phyloP scores from a whole-genome alignment of 352 stramenopile species.

The Phytophthora ohioensis region DNA sequence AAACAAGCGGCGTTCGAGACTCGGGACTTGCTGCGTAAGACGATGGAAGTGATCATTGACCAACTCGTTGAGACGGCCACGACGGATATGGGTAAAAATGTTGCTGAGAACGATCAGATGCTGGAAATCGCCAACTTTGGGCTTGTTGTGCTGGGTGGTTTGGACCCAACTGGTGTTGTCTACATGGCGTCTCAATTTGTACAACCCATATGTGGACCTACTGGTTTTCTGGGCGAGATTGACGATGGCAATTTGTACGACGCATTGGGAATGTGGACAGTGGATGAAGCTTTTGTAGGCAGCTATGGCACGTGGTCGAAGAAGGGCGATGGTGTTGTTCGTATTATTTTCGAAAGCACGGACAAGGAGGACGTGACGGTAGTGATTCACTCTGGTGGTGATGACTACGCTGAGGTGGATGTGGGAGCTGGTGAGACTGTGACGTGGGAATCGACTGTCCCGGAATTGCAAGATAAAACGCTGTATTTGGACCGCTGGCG shows the following conservation, averaged over 20 bases:
- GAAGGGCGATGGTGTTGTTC: conserved; percentile 40
- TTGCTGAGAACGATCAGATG: conserved; percentile 42
- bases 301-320: conserved; percentile 55
- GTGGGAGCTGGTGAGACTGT: conserved; percentile 44
- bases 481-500: conserved; percentile 67
- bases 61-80: conserved; percentile 23
- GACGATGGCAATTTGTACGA: conserved; percentile 50
- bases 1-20: conserved; percentile 27
- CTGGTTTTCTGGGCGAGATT: conserved; percentile 53
- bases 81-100: conserved; percentile 23
- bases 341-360: conserved; percentile 51
- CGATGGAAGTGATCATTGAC: conserved; percentile 34
- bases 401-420: conserved; percentile 43
- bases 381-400: conserved; percentile 40
- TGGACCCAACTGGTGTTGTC: conserved; percentile 58
- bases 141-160: conserved; percentile 47
- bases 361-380: conserved; percentile 34
- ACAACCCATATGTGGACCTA: conserved; percentile 63
- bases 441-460: conserved; percentile 44
- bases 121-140: conserved; percentile 51
- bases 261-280: conserved; percentile 28
- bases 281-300: conserved; percentile 52
- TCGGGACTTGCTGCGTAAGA: conserved; percentile 35
- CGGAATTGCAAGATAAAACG: conserved; percentile 53
- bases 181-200: conserved; percentile 57